Base-by-base conservation (phyloP, 345 rosid genomes). In the Hibiscus syriacus region DNA sequence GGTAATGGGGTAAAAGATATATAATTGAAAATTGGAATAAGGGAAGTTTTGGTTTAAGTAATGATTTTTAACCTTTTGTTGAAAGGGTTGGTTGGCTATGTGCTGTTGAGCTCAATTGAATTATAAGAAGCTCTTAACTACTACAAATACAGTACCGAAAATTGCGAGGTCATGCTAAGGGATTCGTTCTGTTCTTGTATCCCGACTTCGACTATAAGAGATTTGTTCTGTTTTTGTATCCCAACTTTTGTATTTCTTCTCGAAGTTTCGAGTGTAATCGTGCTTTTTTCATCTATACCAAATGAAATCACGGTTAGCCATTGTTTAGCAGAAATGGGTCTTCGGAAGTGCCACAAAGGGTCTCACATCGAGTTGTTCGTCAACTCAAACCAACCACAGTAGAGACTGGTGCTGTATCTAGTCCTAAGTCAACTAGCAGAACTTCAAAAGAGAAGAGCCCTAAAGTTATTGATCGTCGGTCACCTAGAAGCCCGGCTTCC, bases 401-500 rank as follows among this genome's bases (percentile, higher is more conserved):
- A 11, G 90, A 90, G 8, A 57, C 83, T 66, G 91, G 86, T 55
- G 82, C 92, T 11, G 78, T 79, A 17, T 76, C 91, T 48, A 77
- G 92, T 22, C 79, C 84, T 43, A 86, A 77, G 66, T 80, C 85
- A 66, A 75, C 76, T 41, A 72, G 64, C 25, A 83, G 86, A 74
- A 82, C 89, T 41, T 86, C 90, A 12, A 94, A 92, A 79, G 89
- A 82, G 43, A 85, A 71, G 82, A 95, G 90, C 74, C 90, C 96
- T 22, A 95, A 89, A 68, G 80, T 90, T 68, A 64, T 52, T 55
- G 94, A 88, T 22, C 92, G 92, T 34, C 84, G 76, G 56, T 88
- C 97, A 26, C 96, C 93, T 1, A 70, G 86, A 80, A 92, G 98
- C 74, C 90, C 94, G 6, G 80, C 72, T 32, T 76, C 84, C 22